phyloP scores from a whole-genome alignment of 1,139 yeast species.

The Yamadazyma triangularis region DNA sequence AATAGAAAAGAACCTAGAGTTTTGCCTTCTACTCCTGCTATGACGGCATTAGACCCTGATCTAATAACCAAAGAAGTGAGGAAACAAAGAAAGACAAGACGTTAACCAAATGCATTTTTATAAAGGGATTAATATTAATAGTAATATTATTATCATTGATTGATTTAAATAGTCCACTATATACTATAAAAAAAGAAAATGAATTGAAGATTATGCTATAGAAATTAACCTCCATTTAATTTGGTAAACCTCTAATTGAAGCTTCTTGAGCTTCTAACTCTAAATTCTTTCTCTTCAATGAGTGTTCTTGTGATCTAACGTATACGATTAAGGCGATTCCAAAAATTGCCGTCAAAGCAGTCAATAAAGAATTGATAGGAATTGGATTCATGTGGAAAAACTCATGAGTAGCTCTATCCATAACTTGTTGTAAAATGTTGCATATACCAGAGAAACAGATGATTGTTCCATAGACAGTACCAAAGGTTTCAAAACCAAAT shows the following conservation, averaged over 20 bases:
- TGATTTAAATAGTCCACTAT: too few species aligned
- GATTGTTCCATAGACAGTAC: conserved; percentile 85
- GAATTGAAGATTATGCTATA: too few species aligned
- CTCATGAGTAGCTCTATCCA: conserved; percentile 69
- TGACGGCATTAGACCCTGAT: conserved; percentile 31
- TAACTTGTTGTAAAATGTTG: conserved; percentile 63
- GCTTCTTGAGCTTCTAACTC: conserved; percentile 65
- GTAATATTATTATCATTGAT: too few species aligned
- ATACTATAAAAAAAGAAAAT: too few species aligned
- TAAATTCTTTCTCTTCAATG: conserved; percentile 46
- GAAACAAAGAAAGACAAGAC: conserved; percentile 1
- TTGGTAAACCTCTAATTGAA: conserved; percentile 45
- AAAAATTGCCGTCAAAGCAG: conserved; percentile 48
- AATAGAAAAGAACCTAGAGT: too few species aligned
- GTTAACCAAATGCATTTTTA: conserved; percentile 1
- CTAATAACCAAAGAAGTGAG: conserved; percentile 12
- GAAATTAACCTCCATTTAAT: too few species aligned
- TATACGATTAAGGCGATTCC: conserved; percentile 51
- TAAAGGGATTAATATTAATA: too few species aligned
- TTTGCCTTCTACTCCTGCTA: conserved; percentile 26
- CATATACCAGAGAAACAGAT: conserved; percentile 77
- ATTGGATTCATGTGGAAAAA: conserved; percentile 67
- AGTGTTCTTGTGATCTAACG: conserved; percentile 50
- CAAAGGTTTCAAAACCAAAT: conserved; percentile 89
- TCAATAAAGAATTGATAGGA: conserved; percentile 63